These are phyloP conservation scores for Coemansia sp. DNA, from an alignment of 192 early-diverging fungal genomes.

Conservation along the genomic window DNA sequence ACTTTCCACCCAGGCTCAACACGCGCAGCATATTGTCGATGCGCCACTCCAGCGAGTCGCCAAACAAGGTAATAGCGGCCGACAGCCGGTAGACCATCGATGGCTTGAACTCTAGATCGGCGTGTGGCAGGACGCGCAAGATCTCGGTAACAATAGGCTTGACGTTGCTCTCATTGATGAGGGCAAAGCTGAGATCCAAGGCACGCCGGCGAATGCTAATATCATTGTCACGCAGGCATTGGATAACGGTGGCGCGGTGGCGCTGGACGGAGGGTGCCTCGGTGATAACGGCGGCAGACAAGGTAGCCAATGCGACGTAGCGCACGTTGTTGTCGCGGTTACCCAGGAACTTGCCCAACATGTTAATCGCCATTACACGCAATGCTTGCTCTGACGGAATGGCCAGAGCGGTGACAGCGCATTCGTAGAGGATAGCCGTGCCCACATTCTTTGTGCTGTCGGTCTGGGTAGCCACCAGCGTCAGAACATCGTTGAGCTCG, in stretches of 20 bases:
- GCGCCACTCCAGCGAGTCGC: constrained; percentile 96
- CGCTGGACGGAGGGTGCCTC: constrained; percentile 96
- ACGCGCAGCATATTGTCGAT: constrained; percentile 94
- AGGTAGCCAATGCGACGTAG: constrained; percentile 98
- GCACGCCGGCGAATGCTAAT: constrained; percentile 96
- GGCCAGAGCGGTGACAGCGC: constrained; percentile 95
- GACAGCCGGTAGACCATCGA: constrained; percentile 91
- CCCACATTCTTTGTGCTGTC: constrained; percentile 96
- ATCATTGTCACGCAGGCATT: constrained; percentile 94
- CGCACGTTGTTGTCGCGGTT: constrained; percentile 98
- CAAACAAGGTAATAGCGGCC: constrained; percentile 90
- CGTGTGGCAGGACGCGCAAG: constrained; percentile 88
- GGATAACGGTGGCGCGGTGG: constrained; percentile 94
- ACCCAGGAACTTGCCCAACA: constrained; percentile 93
- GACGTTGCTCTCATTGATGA: constrained; percentile 94
- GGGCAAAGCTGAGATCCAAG: constrained; percentile 92
- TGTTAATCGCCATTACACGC: constrained; percentile 95
- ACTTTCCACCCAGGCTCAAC: constrained; percentile 71
- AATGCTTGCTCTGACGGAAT: constrained; percentile 89
- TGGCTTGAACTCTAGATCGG: constrained; percentile 87
- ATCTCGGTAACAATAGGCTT: constrained; percentile 92
- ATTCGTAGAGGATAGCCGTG: constrained; percentile 97
- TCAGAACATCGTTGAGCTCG: constrained; percentile 95
- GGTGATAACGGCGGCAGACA: constrained; percentile 86
- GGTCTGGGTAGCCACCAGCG: constrained; percentile 95